A percentile compares a stretch with the other conserved stretches of the same genome.
Evolutionary conservation across 2,329 filamentous ascomycete genomes (phyloP).

Genomic region (Tolypocladium guangdongense): DNA sequence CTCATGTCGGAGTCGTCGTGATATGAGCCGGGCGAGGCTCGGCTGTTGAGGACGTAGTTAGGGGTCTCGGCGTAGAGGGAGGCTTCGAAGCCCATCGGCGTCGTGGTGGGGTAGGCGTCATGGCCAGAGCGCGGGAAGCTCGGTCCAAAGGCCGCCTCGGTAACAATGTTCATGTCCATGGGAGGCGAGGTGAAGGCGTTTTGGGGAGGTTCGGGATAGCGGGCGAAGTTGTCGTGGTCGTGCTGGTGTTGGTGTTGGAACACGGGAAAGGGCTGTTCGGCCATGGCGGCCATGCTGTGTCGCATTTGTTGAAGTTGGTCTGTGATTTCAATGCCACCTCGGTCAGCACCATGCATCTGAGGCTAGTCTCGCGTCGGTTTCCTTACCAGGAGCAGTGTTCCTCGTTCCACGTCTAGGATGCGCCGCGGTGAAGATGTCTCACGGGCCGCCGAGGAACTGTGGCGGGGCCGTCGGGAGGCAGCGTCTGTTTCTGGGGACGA

Average conservation of each 20-base stretch:
- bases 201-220: conserved; percentile 35
- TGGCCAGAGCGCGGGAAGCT: conserved; percentile 7
- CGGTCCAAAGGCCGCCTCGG: conserved; percentile 29
- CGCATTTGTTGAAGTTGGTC: conserved; percentile 1
- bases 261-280: conserved; percentile 17
- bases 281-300: conserved; percentile 18
- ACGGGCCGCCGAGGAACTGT: not conserved
- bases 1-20: conserved; percentile 39
- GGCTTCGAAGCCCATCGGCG: conserved; percentile 34
- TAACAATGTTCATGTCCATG: conserved; percentile 37
- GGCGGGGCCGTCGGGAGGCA: not conserved
- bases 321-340: not conserved
- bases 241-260: conserved; percentile 12
- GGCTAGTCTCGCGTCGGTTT: not conserved
- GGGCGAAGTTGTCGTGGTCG: conserved; percentile 28
- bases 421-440: not conserved
- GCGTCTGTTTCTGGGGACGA: not conserved
- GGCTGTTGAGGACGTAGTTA: conserved; percentile 33
- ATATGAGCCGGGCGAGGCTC: conserved; percentile 37
- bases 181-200: conserved; percentile 26
- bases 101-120: conserved; percentile 18
- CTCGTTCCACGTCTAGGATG: not conserved
- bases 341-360: not conserved
- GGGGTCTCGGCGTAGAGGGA: conserved; percentile 35
- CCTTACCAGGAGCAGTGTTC: not conserved